Evolutionary conservation across 1,284 basidiomycete species (phyloP).

Genomic region (Apiotrichum mycotoxinovorans): DNA sequence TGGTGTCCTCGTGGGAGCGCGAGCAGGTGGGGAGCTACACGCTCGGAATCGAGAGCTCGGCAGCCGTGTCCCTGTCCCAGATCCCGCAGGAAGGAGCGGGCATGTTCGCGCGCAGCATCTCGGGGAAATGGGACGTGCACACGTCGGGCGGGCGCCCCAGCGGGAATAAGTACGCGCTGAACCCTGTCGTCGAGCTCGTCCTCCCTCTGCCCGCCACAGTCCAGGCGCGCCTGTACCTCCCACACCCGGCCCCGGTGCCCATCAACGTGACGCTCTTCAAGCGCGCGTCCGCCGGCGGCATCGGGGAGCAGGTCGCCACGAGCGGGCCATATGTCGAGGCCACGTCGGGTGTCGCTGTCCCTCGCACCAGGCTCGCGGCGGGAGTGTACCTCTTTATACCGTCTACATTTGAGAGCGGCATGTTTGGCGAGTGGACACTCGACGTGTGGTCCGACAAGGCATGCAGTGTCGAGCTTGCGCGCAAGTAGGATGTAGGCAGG

Average conservation of each 20-base stretch:
- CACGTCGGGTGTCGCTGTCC: slow-evolving; percentile 65
- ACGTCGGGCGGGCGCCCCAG: slow-evolving; percentile 66
- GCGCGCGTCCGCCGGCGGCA: slow-evolving; percentile 17
- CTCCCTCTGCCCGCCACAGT: slow-evolving; percentile 58
- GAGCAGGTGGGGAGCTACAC: slow-evolving; percentile 63
- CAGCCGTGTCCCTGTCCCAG: slow-evolving; percentile 47
- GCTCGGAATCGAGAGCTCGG: slow-evolving; percentile 62
- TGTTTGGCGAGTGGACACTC: slow-evolving; percentile 60
- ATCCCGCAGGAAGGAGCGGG: slow-evolving; percentile 78
- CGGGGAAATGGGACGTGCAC: slow-evolving; percentile 61
- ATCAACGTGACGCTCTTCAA: slow-evolving; percentile 50
- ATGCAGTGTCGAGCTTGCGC: slow-evolving; percentile 40
- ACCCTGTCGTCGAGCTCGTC: slow-evolving; percentile 66
- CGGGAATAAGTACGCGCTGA: slow-evolving; percentile 60
- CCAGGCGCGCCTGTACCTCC: slow-evolving; percentile 49
- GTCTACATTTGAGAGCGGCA: slow-evolving; percentile 65
- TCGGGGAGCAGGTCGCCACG: slow-evolving; percentile 58
- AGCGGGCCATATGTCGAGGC: slow-evolving; percentile 75
- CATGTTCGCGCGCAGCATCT: slow-evolving; percentile 70
- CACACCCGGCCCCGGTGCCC: slow-evolving; percentile 31
- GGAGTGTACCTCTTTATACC: slow-evolving; percentile 70
- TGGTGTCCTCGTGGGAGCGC: slow-evolving; percentile 78
- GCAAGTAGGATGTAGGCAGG: no score
- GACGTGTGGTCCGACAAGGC: slow-evolving; percentile 53
- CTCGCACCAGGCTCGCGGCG: slow-evolving; percentile 54